phyloP scores from a whole-genome alignment of 805 yeast genomes.

The Tetrapisispora nanseiensis region DNA sequence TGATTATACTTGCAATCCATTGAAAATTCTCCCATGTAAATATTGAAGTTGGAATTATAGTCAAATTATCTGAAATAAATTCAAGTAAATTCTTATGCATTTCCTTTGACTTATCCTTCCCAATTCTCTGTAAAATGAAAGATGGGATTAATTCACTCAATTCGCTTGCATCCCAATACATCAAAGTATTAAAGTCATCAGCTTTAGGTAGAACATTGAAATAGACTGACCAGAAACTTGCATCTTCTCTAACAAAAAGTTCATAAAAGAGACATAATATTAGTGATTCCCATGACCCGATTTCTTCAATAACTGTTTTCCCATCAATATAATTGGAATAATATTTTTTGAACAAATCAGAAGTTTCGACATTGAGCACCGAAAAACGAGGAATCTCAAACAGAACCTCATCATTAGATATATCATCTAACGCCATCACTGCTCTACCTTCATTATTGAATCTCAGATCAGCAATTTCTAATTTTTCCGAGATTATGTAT shows the following conservation, averaged over 20 bases:
- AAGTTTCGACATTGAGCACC: slow-evolving; percentile 51
- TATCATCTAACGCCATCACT: slow-evolving; percentile 52
- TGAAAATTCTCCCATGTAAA: slow-evolving; percentile 52
- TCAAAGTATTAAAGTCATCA: slow-evolving; percentile 48
- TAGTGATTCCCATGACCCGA: slow-evolving; percentile 68
- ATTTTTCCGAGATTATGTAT: slow-evolving; percentile 43
- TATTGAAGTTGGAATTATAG: slow-evolving; percentile 23
- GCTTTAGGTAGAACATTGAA: slow-evolving; percentile 56
- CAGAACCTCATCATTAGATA: slow-evolving; percentile 50
- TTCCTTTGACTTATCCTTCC: slow-evolving; percentile 53
- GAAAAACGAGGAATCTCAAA: slow-evolving; percentile 58
- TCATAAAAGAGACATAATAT: slow-evolving; percentile 62
- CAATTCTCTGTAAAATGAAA: slow-evolving; percentile 57
- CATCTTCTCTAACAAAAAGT: slow-evolving; percentile 33
- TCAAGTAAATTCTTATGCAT: slow-evolving; percentile 38
- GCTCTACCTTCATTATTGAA: slow-evolving; percentile 64
- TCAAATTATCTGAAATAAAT: slow-evolving; percentile 15
- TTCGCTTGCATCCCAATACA: slow-evolving; percentile 71
- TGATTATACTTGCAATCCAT: slow-evolving; percentile 64
- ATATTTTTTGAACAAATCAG: slow-evolving; percentile 24
- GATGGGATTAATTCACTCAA: slow-evolving; percentile 55
- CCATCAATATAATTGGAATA: neutral
- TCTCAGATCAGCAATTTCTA: slow-evolving; percentile 54
- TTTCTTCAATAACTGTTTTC: slow-evolving; percentile 18
- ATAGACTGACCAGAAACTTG: slow-evolving; percentile 61